Evolutionary conservation across 202 grass and related monocot genomes (phyloP).

Genomic region (Carex arenaria): DNA sequence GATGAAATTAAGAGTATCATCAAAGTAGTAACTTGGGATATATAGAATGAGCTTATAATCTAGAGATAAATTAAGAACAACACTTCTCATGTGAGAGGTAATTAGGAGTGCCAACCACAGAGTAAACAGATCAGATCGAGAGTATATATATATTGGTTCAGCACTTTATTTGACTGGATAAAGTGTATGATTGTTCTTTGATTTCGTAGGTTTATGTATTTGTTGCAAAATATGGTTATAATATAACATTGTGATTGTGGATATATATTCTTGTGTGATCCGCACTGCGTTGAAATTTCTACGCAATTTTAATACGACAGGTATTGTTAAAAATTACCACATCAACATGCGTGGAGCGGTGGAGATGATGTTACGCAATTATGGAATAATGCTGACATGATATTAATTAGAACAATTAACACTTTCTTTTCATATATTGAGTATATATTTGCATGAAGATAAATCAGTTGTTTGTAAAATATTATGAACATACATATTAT

Average conservation of each 20-base stretch:
- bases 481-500: too few species aligned
- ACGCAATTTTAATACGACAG: neutral
- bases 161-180: neutral
- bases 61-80: too few species aligned
- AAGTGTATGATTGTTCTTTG: constrained; percentile 6
- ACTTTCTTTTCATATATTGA: too few species aligned
- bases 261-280: too few species aligned
- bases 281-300: neutral
- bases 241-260: neutral
- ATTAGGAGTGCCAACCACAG: neutral
- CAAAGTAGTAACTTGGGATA: too few species aligned
- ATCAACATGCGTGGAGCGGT: neutral
- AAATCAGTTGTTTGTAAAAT: neutral
- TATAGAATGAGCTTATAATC: too few species aligned
- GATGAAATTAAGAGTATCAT: neutral
- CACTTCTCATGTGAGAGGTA: too few species aligned
- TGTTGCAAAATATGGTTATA: neutral
- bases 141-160: constrained; percentile 4
- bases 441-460: too few species aligned
- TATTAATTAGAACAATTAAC: neutral
- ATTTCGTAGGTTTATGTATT: neutral
- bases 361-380: neutral
- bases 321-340: neutral
- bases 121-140: neutral
- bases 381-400: neutral